Conservation (phyloP, 441 rosid genomes). For the Sinapis alba region DNA sequence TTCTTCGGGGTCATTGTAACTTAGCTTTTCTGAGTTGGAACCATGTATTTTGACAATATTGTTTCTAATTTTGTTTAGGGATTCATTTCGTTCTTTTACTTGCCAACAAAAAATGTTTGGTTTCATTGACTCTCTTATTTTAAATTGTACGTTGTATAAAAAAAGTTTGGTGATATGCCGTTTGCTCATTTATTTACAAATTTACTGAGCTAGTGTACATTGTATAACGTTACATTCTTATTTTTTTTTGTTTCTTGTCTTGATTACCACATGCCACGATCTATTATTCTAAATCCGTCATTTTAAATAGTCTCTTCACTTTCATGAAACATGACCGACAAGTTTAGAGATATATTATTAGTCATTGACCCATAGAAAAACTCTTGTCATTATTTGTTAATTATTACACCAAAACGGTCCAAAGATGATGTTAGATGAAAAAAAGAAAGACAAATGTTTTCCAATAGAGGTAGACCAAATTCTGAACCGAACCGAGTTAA, state of each 20-base stretch:
- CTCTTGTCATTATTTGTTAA: constrained; percentile 2
- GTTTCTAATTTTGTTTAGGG: not conserved
- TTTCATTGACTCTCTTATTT: not conserved
- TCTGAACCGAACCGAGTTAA: not conserved
- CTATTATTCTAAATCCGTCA: not conserved
- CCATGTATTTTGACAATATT: not conserved
- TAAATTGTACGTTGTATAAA: not conserved
- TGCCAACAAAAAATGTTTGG: not conserved
- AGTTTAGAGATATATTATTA: not conserved
- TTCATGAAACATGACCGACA: constrained; percentile 26
- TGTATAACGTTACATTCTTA: not conserved
- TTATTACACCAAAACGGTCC: not conserved
- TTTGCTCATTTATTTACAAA: not conserved
- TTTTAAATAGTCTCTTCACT: not conserved
- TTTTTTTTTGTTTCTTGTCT: not conserved
- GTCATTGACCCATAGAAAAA: constrained; percentile 10
- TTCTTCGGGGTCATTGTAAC: not conserved
- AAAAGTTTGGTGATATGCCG: not conserved
- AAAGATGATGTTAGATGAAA: not conserved
- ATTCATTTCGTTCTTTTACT: not conserved
- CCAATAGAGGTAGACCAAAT: not conserved
- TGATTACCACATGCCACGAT: constrained; percentile 5
- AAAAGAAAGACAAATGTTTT: not conserved
- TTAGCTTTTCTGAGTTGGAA: not conserved
- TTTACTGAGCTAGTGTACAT: not conserved